Evolutionary conservation across 805 yeast genomes (phyloP).

Genomic region (Candida wancherniae): DNA sequence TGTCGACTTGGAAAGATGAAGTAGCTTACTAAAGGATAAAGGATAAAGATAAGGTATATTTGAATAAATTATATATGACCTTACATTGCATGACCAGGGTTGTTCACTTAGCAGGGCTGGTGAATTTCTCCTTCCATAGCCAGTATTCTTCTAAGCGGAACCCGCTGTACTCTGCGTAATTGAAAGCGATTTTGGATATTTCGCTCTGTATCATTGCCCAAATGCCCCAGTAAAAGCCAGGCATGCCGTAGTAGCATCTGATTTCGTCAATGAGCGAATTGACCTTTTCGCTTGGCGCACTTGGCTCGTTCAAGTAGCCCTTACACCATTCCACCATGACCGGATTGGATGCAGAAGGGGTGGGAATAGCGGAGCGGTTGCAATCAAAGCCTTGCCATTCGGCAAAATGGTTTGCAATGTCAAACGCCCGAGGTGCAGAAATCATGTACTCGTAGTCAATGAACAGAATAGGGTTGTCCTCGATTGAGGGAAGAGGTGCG

Average conservation of each 20-base stretch:
- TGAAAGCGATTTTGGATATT: conserved; percentile 67
- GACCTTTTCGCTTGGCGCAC: conserved; percentile 29
- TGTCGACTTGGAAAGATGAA: conserved; percentile 23
- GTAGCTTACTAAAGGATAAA: neutral
- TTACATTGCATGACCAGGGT: neutral
- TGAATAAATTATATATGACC: neutral
- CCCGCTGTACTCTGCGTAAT: conserved; percentile 57
- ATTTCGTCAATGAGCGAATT: conserved; percentile 52
- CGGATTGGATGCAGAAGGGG: conserved; percentile 39
- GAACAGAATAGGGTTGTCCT: conserved; percentile 45
- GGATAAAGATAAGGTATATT: neutral
- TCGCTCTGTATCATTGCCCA: conserved; percentile 76
- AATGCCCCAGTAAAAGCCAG: conserved; percentile 82
- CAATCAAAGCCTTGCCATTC: conserved; percentile 85
- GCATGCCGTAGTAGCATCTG: conserved; percentile 62
- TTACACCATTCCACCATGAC: conserved; percentile 54
- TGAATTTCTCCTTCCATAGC: conserved; percentile 53
- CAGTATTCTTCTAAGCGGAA: conserved; percentile 62
- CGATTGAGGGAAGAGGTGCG: conserved; percentile 14
- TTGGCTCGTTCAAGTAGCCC: conserved; percentile 43
- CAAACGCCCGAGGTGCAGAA: conserved; percentile 70
- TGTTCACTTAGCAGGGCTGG: too few species aligned
- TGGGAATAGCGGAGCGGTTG: conserved; percentile 54
- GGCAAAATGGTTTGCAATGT: conserved; percentile 68
- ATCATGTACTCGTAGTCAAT: conserved; percentile 72